These are phyloP conservation scores for Pleurozium schreberi DNA, from an alignment of 225 moss, liverwort and hornwort genomes.

Conservation along the genomic window DNA sequence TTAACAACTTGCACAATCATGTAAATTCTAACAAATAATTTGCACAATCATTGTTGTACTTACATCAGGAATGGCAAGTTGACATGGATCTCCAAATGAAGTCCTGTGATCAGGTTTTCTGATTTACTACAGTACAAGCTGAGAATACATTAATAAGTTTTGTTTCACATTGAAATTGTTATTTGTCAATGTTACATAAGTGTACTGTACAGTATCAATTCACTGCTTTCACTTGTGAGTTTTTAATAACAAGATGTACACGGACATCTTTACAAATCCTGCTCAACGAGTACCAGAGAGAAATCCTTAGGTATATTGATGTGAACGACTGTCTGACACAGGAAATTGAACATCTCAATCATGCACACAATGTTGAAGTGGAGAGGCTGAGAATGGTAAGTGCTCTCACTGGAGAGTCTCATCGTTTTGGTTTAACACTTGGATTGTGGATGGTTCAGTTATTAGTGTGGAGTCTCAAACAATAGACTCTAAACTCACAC, in stretches of 20 bases:
- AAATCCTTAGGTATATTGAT: background rate
- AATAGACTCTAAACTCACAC: background rate
- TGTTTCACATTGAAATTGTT: background rate
- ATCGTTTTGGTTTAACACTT: background rate
- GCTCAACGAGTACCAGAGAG: background rate
- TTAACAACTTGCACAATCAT: background rate
- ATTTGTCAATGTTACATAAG: background rate
- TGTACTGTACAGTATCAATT: background rate
- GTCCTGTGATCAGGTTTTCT: conserved; percentile 3
- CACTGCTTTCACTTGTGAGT: background rate
- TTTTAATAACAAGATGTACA: background rate
- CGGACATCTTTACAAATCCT: background rate
- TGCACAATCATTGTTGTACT: background rate
- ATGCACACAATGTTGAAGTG: conserved; percentile 5
- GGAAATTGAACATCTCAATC: conserved; percentile 5
- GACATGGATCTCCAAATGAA: conserved; percentile 13
- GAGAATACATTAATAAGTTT: background rate
- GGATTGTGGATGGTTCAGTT: background rate
- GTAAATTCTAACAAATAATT: background rate
- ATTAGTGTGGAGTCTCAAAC: background rate
- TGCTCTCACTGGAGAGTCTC: background rate
- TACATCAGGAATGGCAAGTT: background rate
- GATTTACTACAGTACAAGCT: background rate
- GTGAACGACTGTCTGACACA: background rate
- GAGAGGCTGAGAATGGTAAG: conserved; percentile 12